Evolutionary conservation across 371 early-diverging fungal genomes (phyloP), one percentile per base, ranked within the genome.

Genomic region (Haplosporangium sp.): DNA sequence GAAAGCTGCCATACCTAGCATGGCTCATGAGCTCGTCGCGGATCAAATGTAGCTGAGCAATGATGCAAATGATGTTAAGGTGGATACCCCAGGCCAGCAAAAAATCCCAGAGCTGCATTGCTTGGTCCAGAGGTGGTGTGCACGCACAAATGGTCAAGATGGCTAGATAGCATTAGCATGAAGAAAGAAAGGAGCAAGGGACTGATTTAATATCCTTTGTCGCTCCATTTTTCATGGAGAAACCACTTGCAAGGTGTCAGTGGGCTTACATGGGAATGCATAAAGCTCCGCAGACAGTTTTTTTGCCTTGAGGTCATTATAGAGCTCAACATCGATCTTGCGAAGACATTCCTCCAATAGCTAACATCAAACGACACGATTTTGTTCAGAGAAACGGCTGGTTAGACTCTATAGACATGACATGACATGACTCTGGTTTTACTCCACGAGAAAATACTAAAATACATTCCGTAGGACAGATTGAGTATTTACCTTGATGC

Each of bases 101-200:
- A 63, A 94, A 93, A 77, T 98, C 98, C 98, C 98, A 98, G 36
- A 98, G 86, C 41, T 88, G 81, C 45, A 97, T 82, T 0, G 94
- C 85, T 81, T 96, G 90, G 21, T 88, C 84, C 60, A 97, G 80
- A 45, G 98, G 97, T 0, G 94, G 95, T 1, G 93, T 93, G 74
- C 95, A 93, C 13, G 96, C 96, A 54, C 90, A 92, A 54, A 98
- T 89, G 3, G 98, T 96, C 88, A 97, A 87, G 14, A 97, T 90
- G n/a, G 94, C 95, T 95, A 68, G 23, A 62, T 16, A 57, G 14
- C 20, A 53, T 47, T 16, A 57, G 14, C 20, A 53, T 47, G 38
- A 7, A 38, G 16, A 3, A 68, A 16, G 9, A 53, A 50, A 48
- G 38, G 14, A 45, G 37, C 61, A 37, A 65, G 13, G 18, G 9